Base-by-base conservation (phyloP, 306 rosid species). In the Bauhinia variegata region DNA sequence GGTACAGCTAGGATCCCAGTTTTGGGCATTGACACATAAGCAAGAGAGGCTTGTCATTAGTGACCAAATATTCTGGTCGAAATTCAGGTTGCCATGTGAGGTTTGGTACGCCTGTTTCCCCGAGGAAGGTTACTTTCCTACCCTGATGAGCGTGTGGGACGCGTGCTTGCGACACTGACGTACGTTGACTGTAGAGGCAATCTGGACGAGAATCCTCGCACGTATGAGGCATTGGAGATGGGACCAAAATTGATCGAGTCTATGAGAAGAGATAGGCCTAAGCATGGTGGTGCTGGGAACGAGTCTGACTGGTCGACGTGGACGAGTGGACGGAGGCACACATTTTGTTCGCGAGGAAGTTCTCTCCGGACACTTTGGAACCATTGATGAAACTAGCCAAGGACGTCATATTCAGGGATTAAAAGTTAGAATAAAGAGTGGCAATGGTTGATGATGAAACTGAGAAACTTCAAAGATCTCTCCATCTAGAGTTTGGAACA, bases 101-200 rank as follows among this genome's bases (percentile, higher is more conserved):
- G 55, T 48, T 2, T 16, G 3, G 17, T 34, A 86, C 80, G 44
- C 81, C 71, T 91, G 73, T 34, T 91, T 84, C 53, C 92, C 89
- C 0, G 91, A 88, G 19, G 87, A 91, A 39, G 84, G 82, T 75
- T 91, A 86, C 80, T 91, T 91, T 30, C 90, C 92, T 63, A 88
- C 97, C 67, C 89, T 91, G 6, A 56, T 91, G 1, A 68, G 65
- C 75, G 77, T 80, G 90, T 51, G 80, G 64, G 92, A 91, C 65
- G 72, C 78, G 0, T 87, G 51, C 84, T 60, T 0, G 90, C 87
- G 5, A 91, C 97, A 36, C 90, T 91, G 39, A 91, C 92, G 8
- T 90, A 87, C 59, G 95, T 91, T 73, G 81, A 87, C 15, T 91
- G 88, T 90, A 43, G 10, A 4, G 90, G 86, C 8, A 50, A 73